A percentile compares a stretch with the other conserved stretches of the same genome.
Evolutionary conservation across 805 yeast species (phyloP).

Genomic region (Yamadazyma paraphyllophila): DNA sequence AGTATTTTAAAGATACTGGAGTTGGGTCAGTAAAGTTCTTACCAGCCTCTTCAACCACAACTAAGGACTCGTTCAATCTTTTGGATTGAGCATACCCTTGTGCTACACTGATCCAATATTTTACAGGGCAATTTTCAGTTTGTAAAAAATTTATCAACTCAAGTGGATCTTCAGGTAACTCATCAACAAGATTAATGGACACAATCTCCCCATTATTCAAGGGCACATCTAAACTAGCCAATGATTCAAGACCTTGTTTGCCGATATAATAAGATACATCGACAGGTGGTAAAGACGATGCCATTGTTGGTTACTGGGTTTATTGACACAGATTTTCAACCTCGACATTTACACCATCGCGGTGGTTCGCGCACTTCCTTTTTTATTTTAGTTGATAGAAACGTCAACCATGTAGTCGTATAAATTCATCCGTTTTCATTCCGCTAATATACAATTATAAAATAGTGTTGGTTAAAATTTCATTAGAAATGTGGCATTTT

Average conservation of each 20-base stretch:
- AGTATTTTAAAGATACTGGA: constrained; percentile 57
- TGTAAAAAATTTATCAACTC: constrained; percentile 77
- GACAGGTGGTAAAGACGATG: constrained; percentile 9
- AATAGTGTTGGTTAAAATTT: constrained; percentile 7
- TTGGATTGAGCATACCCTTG: constrained; percentile 70
- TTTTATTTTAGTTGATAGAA: no score
- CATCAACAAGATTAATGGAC: constrained; percentile 74
- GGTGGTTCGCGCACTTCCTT: neutral
- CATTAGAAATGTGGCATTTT: constrained; percentile 11
- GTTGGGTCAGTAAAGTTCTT: constrained; percentile 38
- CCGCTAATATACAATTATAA: constrained; percentile 1
- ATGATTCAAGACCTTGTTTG: constrained; percentile 25
- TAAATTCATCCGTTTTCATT: no score
- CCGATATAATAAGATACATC: constrained; percentile 37
- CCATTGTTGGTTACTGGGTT: constrained; percentile 2
- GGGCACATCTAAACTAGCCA: constrained; percentile 60
- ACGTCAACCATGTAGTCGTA: neutral
- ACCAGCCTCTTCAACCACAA: constrained; percentile 59
- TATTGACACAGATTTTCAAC: constrained; percentile 7
- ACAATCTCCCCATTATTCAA: constrained; percentile 77
- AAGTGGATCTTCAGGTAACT: constrained; percentile 84
- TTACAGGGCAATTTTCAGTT: constrained; percentile 71
- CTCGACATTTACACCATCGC: constrained; percentile 10
- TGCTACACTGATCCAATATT: constrained; percentile 84
- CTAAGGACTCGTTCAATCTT: constrained; percentile 58